phyloP scores from a whole-genome alignment of 2,329 filamentous ascomycete genomes.

The Samsoniella hepiali region DNA sequence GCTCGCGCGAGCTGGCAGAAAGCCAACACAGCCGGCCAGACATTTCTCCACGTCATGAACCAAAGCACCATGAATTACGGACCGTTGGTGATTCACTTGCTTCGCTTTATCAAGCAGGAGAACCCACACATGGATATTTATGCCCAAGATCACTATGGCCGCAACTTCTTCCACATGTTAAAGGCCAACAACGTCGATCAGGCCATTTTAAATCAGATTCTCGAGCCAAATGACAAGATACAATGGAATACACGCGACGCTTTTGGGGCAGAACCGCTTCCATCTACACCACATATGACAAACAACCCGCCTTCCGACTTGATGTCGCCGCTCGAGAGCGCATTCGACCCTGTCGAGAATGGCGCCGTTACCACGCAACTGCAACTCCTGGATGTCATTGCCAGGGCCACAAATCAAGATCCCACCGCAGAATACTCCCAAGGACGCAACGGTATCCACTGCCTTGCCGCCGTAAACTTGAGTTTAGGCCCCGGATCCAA shows the following conservation, averaged over 20 bases:
- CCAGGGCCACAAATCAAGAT: slow-evolving; percentile 31
- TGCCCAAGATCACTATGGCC: slow-evolving; percentile 47
- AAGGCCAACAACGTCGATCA: slow-evolving; percentile 27
- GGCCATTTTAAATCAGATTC: slow-evolving; percentile 31
- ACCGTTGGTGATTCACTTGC: slow-evolving; percentile 29
- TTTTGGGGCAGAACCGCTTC: slow-evolving; percentile 34
- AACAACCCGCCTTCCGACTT: slow-evolving; percentile 23
- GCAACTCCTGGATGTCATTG: slow-evolving; percentile 37
- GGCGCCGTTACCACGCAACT: slow-evolving; percentile 22
- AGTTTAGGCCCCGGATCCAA: slow-evolving; percentile 32
- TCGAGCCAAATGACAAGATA: slow-evolving; percentile 33
- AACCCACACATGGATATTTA: slow-evolving; percentile 31
- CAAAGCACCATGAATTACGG: slow-evolving; percentile 33
- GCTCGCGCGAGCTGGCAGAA: slow-evolving; percentile 12
- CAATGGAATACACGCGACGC: slow-evolving; percentile 45
- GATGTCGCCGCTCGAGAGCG: slow-evolving; percentile 18
- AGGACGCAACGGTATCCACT: slow-evolving; percentile 56
- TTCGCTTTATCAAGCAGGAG: slow-evolving; percentile 22
- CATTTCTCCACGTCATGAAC: slow-evolving; percentile 45
- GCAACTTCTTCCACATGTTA: slow-evolving; percentile 50
- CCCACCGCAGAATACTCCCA: slow-evolving; percentile 33
- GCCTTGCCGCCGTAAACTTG: slow-evolving; percentile 53
- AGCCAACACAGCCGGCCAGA: slow-evolving; percentile 46
- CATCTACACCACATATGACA: neutral
- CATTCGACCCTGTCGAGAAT: slow-evolving; percentile 27